These are phyloP conservation scores for Cladosporium sp. DNA, from an alignment of 2,329 filamentous ascomycete species.

Conservation along the genomic window DNA sequence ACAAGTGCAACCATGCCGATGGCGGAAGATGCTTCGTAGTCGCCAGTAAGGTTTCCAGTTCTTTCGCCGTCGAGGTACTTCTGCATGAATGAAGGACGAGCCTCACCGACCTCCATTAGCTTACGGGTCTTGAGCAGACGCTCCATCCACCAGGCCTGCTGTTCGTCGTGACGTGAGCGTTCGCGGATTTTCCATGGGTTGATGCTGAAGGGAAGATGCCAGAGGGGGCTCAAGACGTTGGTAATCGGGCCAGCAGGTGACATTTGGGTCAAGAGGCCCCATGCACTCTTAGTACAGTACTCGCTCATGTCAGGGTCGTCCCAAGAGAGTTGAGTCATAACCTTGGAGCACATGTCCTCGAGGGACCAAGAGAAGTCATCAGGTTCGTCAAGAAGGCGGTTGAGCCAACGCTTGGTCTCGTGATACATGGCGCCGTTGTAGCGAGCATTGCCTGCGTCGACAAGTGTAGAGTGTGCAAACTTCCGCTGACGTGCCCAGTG, in stretches of 20 bases:
- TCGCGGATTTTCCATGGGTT: constrained; percentile 59
- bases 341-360: constrained; percentile 60
- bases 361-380: constrained; percentile 53
- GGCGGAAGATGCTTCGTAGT: constrained; percentile 38
- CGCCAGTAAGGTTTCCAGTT: constrained; percentile 36
- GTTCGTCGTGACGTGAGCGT: constrained; percentile 54
- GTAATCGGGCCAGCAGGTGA: constrained; percentile 59
- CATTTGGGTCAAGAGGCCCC: constrained; percentile 60
- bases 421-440: constrained; percentile 53
- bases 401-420: constrained; percentile 57
- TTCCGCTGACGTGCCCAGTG: constrained; percentile 58
- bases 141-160: constrained; percentile 56
- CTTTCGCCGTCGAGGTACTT: constrained; percentile 46
- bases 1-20: constrained; percentile 40
- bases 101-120: constrained; percentile 44
- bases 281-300: constrained; percentile 53
- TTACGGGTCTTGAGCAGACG: constrained; percentile 40
- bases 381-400: constrained; percentile 50
- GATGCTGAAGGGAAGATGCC: constrained; percentile 51
- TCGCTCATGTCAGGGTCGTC: constrained; percentile 52
- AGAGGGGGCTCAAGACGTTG: constrained; percentile 57
- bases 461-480: constrained; percentile 55
- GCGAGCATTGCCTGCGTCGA: constrained; percentile 45
- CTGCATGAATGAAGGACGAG: constrained; percentile 44
- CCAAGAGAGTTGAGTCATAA: constrained; percentile 57